Conservation (phyloP, 2,329 filamentous ascomycete genomes). For the Pseudogymnoascus sp. region DNA sequence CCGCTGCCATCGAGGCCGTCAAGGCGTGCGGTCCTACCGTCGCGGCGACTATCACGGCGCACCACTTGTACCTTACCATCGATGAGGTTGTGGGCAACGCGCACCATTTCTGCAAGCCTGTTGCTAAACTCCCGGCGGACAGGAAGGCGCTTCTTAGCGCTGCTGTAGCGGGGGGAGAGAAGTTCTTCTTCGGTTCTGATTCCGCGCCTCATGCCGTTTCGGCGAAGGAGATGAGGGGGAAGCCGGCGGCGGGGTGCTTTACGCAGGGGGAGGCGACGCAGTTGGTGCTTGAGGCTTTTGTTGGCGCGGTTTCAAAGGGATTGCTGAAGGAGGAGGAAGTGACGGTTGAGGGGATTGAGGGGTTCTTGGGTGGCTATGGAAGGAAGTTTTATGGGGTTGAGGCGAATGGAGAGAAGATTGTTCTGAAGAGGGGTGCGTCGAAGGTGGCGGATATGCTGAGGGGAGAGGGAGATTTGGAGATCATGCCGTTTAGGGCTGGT, state of each 20-base stretch:
- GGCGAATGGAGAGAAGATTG: constrained; percentile 19
- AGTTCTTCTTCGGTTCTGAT: constrained; percentile 62
- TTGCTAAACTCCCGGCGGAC: constrained; percentile 35
- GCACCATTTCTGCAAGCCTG: constrained; percentile 65
- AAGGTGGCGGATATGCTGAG: constrained; percentile 38
- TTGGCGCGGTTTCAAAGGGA: constrained; percentile 49
- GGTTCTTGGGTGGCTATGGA: constrained; percentile 45
- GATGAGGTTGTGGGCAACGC: constrained; percentile 64
- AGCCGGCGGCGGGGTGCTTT: constrained; percentile 63
- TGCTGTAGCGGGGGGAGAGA: constrained; percentile 47
- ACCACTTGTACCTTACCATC: constrained; percentile 73
- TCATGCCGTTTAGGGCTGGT: constrained; percentile 57
- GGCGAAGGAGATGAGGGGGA: constrained; percentile 50
- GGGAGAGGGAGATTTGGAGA: constrained; percentile 44
- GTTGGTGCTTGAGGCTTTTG: constrained; percentile 54
- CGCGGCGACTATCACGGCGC: constrained; percentile 72
- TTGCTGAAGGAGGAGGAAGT: constrained; percentile 43
- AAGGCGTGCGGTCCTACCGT: constrained; percentile 68
- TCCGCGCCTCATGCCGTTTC: constrained; percentile 52
- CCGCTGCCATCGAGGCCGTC: constrained; percentile 71
- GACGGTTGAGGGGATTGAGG: constrained; percentile 44
- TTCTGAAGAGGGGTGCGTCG: constrained; percentile 19
- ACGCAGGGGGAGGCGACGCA: constrained; percentile 65
- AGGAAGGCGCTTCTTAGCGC: constrained; percentile 46
- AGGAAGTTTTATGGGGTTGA: constrained; percentile 42